Evolutionary conservation across 1,139 yeast genomes (phyloP).

Genomic region (Yamadazyma conglobata): DNA sequence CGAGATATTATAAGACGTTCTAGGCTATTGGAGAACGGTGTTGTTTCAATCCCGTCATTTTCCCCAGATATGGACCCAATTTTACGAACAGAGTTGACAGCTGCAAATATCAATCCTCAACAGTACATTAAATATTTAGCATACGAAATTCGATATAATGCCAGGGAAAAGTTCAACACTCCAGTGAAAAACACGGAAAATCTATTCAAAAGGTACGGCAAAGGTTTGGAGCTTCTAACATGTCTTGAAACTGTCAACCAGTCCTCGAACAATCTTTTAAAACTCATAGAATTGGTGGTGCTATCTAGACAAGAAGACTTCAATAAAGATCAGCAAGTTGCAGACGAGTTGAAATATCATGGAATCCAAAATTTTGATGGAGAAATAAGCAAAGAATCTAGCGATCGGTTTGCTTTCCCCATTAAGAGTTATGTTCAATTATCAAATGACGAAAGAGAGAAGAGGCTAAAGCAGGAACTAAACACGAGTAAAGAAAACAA

Average conservation of each 20-base stretch:
- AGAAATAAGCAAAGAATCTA: conserved; percentile 6
- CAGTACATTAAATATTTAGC: conserved; percentile 9
- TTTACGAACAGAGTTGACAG: conserved; percentile 5
- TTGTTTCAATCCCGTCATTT: no score
- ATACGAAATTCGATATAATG: conserved; percentile 18
- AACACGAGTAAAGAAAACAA: conserved; percentile 9
- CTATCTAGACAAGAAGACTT: conserved; percentile 5
- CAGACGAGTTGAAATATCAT: conserved; percentile 2
- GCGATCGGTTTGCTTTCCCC: conserved; percentile 13
- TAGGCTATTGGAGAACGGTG: no score
- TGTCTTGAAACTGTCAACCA: conserved; percentile 1
- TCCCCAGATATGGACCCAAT: no score
- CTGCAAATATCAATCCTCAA: conserved; percentile 7
- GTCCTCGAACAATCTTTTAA: no score
- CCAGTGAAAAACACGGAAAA: conserved; percentile 1
- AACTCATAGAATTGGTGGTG: conserved; percentile 2
- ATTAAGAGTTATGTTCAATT: conserved; percentile 5
- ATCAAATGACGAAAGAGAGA: conserved; percentile 11
- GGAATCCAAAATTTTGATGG: conserved; percentile 13
- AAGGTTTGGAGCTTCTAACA: conserved; percentile 3
- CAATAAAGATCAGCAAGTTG: conserved; percentile 2
- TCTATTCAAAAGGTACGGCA: conserved; percentile 2
- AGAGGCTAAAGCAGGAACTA: conserved; percentile 12
- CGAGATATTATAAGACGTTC: no score
- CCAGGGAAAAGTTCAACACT: conserved; percentile 18